Percentiles rank a stretch among this genome's conserved stretches.
Conservation (phyloP, 2,329 filamentous ascomycete genomes). For the Colletotrichum falcatum region DNA sequence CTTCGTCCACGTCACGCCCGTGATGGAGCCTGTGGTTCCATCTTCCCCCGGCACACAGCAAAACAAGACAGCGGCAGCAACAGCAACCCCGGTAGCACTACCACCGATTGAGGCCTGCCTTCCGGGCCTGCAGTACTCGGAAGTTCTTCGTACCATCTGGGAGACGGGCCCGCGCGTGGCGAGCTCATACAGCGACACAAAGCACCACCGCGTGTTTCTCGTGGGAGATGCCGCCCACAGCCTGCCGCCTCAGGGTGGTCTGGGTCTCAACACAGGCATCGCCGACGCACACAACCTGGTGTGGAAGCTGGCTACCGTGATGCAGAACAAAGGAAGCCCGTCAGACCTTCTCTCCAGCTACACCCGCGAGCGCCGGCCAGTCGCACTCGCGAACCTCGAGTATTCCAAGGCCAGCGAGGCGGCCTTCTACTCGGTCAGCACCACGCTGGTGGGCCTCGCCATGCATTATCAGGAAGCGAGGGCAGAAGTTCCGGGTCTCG, state of each 20-base stretch:
- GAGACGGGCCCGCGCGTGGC: conserved; percentile 30
- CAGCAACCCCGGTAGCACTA: too few relatives aligned
- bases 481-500: conserved; percentile 6
- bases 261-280: conserved; percentile 70
- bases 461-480: conserved; percentile 21
- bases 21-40: conserved; percentile 2
- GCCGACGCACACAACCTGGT: conserved; percentile 66
- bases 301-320: conserved; percentile 56
- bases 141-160: conserved; percentile 30
- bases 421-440: conserved; percentile 32
- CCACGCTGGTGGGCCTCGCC: conserved; percentile 23
- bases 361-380: conserved; percentile 24
- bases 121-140: conserved; percentile 24
- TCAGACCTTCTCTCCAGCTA: conserved; percentile 16
- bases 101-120: conserved; percentile 34
- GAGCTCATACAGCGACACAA: conserved; percentile 35
- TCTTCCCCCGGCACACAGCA: conserved; percentile 10
- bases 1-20: conserved; percentile 30
- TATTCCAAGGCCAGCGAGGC: conserved; percentile 34
- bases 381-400: conserved; percentile 34
- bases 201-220: conserved; percentile 50
- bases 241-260: conserved; percentile 66
- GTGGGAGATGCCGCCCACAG: conserved; percentile 70
- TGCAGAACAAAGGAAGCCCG: conserved; percentile 9
- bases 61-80: neutral